These are phyloP conservation scores for Solanum paucissectum DNA, from an alignment of 257 asterid species.

Conservation along the genomic window DNA sequence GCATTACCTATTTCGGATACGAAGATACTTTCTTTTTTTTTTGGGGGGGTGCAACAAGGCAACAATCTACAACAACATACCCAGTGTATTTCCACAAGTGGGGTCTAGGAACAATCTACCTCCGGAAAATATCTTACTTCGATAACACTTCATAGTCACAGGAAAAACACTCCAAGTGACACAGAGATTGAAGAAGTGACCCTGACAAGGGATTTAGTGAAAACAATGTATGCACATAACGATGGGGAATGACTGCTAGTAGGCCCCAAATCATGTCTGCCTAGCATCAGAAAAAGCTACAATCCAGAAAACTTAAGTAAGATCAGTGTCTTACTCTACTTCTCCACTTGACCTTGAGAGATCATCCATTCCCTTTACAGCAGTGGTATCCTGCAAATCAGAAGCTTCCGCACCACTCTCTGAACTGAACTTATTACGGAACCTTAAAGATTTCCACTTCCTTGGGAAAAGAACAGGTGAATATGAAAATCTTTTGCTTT, in stretches of 20 bases:
- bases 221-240: not conserved
- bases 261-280: not conserved
- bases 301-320: not conserved
- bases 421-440: slow-evolving; percentile 19
- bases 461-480: slow-evolving; percentile 21
- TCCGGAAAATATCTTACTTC: not conserved
- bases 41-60: too few relatives aligned
- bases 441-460: slow-evolving; percentile 15
- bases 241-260: not conserved
- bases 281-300: not conserved
- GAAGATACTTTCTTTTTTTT: not conserved
- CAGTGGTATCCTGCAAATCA: slow-evolving; percentile 18
- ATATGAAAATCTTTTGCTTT: slow-evolving; percentile 11
- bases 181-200: not conserved
- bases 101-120: not conserved
- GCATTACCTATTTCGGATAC: not conserved
- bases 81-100: not conserved
- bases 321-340: slow-evolving; percentile 13
- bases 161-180: not conserved
- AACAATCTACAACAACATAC: not conserved
- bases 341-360: slow-evolving; percentile 12
- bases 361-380: slow-evolving; percentile 7
- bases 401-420: slow-evolving; percentile 22
- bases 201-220: not conserved
- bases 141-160: not conserved